Base-by-base conservation (phyloP, 306 rosid genomes). In the Styphnolobium japonicum region DNA sequence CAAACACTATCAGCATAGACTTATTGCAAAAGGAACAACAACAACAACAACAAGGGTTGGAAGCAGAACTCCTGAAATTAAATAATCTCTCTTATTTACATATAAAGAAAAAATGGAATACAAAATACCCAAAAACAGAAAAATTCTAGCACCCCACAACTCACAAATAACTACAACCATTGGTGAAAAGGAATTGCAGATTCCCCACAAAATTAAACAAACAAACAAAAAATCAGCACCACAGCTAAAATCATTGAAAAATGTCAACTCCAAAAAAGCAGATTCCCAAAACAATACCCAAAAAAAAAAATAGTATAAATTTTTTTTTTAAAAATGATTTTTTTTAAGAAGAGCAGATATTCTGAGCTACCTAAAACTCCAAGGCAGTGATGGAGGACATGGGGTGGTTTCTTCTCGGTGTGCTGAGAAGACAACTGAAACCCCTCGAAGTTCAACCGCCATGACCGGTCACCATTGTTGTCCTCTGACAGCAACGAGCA, bases 311-410 rank as follows among this genome's bases (percentile, higher is more conserved):
- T n/a, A n/a, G n/a, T n/a, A n/a, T n/a, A n/a, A n/a, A n/a, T n/a
- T n/a, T n/a, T n/a, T n/a, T n/a, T n/a, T n/a, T n/a, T n/a, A n/a
- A n/a, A n/a, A n/a, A n/a, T n/a, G n/a, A n/a, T n/a, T n/a, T n/a
- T n/a, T n/a, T n/a, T n/a, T n/a, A n/a, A n/a, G n/a, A n/a, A n/a
- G n/a, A n/a, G n/a, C n/a, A n/a, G n/a, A n/a, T n/a, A n/a, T n/a
- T n/a, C n/a, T n/a, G n/a, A n/a, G n/a, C n/a, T n/a, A 93, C 99
- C 90, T 64, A 86, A 85, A 73, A 86, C 94, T 19, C 99, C 98
- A 55, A 87, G 88, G 73, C 99, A 93, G 62, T 93, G 90, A 40
- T 95, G 93, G 81, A 95, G 67, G 51, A 90, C 86, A 37, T 84
- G 93, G 25, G 92, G 61, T 27, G 87, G 89, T 79, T 86, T 89